Evolutionary conservation across 352 stramenopile species (phyloP).

Genomic region (Plasmopara muralis): DNA sequence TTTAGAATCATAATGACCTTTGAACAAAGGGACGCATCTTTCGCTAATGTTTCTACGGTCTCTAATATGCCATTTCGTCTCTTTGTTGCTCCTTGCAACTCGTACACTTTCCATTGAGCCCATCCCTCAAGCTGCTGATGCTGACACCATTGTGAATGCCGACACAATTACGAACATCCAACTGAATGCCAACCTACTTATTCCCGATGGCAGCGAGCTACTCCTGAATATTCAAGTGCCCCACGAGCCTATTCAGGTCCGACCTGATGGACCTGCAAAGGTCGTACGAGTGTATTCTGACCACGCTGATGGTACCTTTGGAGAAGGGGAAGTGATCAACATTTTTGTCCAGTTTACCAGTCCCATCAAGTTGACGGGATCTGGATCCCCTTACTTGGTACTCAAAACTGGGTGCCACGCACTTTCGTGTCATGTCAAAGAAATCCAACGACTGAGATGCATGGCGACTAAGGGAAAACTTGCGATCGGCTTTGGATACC

Average conservation of each 20-base stretch:
- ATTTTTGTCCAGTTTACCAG: constrained; percentile 71
- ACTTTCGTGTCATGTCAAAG: constrained; percentile 39
- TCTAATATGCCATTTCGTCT: constrained; percentile 7
- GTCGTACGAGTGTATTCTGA: constrained; percentile 55
- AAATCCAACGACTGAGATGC: constrained; percentile 60
- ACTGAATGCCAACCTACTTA: constrained; percentile 62
- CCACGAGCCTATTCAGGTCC: constrained; percentile 40
- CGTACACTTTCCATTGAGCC: constrained; percentile 25
- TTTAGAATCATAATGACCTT: no score
- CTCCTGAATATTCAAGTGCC: constrained; percentile 60
- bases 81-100: not conserved
- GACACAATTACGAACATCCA: constrained; percentile 44
- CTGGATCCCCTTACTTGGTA: constrained; percentile 33
- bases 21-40: no score
- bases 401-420: constrained; percentile 53
- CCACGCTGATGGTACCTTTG: constrained; percentile 37
- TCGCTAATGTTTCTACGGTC: no score
- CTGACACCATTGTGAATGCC: constrained; percentile 39
- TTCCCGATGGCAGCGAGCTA: constrained; percentile 64
- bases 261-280: constrained; percentile 49
- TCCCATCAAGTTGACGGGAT: constrained; percentile 43
- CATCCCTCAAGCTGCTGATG: constrained; percentile 42
- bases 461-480: constrained; percentile 61
- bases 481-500: constrained; percentile 40
- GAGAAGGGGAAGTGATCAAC: constrained; percentile 52